phyloP scores from a whole-genome alignment of 768 basidiomycete genomes.

The Mycena filopes region DNA sequence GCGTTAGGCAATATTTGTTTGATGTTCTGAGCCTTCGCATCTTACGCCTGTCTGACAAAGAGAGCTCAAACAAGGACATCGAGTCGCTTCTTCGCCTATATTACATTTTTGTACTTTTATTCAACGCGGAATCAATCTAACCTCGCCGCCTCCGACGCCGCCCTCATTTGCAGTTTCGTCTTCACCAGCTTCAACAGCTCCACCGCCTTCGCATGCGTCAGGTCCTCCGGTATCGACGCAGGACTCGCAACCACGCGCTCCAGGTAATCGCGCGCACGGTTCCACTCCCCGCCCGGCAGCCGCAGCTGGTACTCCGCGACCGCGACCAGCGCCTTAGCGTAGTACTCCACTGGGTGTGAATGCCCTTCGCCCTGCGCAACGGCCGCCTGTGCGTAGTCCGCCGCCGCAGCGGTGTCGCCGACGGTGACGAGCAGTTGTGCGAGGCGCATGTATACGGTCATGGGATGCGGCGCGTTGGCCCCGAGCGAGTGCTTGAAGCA shows the following conservation, averaged over 20 bases:
- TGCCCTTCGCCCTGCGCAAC: slow-evolving; percentile 38
- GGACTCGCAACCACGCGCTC: slow-evolving; percentile 19
- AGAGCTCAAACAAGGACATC: no score
- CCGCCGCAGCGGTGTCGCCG: slow-evolving; percentile 58
- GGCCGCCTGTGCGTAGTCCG: slow-evolving; percentile 65
- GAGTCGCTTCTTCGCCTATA: no score
- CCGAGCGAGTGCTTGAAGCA: slow-evolving; percentile 29
- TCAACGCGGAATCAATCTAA: slow-evolving; percentile 12
- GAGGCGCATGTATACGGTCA: slow-evolving; percentile 58
- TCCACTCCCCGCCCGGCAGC: slow-evolving; percentile 57
- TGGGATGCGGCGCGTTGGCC: slow-evolving; percentile 55
- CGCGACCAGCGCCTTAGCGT: slow-evolving; percentile 65
- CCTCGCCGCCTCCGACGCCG: slow-evolving; percentile 21
- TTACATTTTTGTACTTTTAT: neutral
- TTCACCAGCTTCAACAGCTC: slow-evolving; percentile 63
- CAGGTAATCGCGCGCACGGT: slow-evolving; percentile 63
- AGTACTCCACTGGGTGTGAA: slow-evolving; percentile 60
- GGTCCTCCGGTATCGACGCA: slow-evolving; percentile 35
- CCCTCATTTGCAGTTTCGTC: slow-evolving; percentile 56
- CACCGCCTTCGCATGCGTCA: slow-evolving; percentile 48
- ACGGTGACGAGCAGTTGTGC: slow-evolving; percentile 60
- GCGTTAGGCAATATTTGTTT: no score
- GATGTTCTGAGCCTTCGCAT: no score
- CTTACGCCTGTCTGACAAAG: no score
- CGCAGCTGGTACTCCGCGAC: slow-evolving; percentile 69